A percentile compares a stretch with the other conserved stretches of the same genome.
phyloP scores from a whole-genome alignment of 2,329 filamentous ascomycete species.

The Talaromyces amestolkiae region DNA sequence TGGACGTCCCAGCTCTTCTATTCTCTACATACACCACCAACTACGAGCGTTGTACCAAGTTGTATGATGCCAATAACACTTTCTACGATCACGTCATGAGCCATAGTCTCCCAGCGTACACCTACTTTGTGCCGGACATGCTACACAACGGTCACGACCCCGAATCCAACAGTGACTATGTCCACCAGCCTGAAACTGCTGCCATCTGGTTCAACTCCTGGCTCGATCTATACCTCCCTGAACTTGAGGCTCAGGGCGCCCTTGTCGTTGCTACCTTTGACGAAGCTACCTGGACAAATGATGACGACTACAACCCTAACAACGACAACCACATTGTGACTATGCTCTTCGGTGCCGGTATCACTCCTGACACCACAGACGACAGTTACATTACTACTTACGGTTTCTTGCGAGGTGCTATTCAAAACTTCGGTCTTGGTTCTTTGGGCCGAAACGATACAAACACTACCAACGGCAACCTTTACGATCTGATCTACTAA shows the following conservation, averaged over 20 bases:
- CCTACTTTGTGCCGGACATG: constrained; percentile 23
- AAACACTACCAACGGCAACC: constrained; percentile 21
- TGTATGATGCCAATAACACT: constrained; percentile 19
- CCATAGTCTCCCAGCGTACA: constrained; percentile 20
- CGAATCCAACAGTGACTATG: constrained; percentile 19
- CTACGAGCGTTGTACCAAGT: constrained; percentile 19
- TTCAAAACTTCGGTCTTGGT: constrained; percentile 22
- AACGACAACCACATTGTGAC: constrained; percentile 21
- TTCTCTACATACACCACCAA: constrained; percentile 18
- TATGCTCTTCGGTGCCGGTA: constrained; percentile 20
- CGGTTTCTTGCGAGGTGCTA: constrained; percentile 20
- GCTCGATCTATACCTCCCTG: constrained; percentile 22
- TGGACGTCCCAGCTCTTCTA: constrained; percentile 21
- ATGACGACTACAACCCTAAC: constrained; percentile 19
- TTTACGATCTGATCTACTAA: constrained; percentile 7
- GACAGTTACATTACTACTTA: constrained; percentile 21
- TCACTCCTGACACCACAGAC: constrained; percentile 18
- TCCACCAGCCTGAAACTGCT: constrained; percentile 20
- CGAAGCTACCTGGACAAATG: constrained; percentile 23
- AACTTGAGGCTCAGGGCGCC: constrained; percentile 22
- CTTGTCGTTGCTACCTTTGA: constrained; percentile 23
- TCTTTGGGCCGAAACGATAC: constrained; percentile 22
- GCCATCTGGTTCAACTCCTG: constrained; percentile 17
- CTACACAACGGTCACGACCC: constrained; percentile 23
- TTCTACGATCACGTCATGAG: constrained; percentile 18